Conservation (phyloP, 2,329 filamentous ascomycete species). For the Penicillium rolfsii region DNA sequence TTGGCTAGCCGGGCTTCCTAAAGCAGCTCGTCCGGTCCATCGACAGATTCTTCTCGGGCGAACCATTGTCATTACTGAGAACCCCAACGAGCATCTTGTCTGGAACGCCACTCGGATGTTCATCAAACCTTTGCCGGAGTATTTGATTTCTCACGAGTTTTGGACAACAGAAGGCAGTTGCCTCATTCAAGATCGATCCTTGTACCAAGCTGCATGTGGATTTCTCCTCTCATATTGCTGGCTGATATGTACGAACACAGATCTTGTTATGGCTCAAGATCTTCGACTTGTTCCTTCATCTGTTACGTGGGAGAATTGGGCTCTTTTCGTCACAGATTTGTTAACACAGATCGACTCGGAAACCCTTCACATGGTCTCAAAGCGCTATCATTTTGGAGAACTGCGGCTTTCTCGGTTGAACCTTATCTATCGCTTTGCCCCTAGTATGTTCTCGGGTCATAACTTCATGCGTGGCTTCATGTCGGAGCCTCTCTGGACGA, state of each 20-base stretch:
- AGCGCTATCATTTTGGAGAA: slow-evolving; percentile 49
- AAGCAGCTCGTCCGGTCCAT: slow-evolving; percentile 35
- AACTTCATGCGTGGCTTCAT: slow-evolving; percentile 17
- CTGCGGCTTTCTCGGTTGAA: slow-evolving; percentile 42
- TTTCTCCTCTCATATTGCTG: slow-evolving; percentile 9
- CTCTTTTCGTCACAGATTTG: slow-evolving; percentile 22
- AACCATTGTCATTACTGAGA: slow-evolving; percentile 46
- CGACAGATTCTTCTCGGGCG: slow-evolving; percentile 45
- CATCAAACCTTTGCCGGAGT: slow-evolving; percentile 48
- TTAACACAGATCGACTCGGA: slow-evolving; percentile 6
- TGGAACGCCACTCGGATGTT: slow-evolving; percentile 42
- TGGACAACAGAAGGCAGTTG: slow-evolving; percentile 8
- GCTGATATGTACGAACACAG: slow-evolving; percentile 21
- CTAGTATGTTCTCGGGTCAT: neutral
- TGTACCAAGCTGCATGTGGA: slow-evolving; percentile 1
- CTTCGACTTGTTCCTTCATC: slow-evolving; percentile 39
- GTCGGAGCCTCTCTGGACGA: slow-evolving; percentile 18
- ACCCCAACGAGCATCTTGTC: slow-evolving; percentile 48
- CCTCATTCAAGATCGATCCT: neutral
- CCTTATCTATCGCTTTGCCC: slow-evolving; percentile 27
- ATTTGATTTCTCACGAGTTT: slow-evolving; percentile 27
- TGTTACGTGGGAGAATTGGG: slow-evolving; percentile 34
- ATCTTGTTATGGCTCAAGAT: slow-evolving; percentile 42
- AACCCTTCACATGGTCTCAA: slow-evolving; percentile 32
- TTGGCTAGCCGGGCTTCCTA: slow-evolving; percentile 16